Percentiles rank a stretch among this genome's conserved stretches.
phyloP scores from a whole-genome alignment of 2,329 filamentous ascomycete species.

The Beauveria sp. region DNA sequence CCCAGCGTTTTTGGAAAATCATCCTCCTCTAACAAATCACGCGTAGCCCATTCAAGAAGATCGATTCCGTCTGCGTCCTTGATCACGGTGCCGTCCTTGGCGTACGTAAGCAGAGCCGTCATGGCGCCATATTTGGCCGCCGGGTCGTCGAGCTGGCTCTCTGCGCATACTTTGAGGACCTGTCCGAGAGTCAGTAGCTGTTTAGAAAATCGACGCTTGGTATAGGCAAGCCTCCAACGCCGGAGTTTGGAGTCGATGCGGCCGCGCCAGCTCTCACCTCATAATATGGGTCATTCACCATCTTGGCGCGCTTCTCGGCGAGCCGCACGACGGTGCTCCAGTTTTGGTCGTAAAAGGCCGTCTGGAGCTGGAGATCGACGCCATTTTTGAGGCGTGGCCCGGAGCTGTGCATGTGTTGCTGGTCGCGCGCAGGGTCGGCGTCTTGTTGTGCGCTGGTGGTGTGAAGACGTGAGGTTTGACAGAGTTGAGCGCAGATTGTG shows the following conservation, averaged over 20 bases:
- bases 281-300: slow-evolving; percentile 47
- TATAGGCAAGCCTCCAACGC: neutral
- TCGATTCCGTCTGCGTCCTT: slow-evolving; percentile 45
- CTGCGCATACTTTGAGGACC: slow-evolving; percentile 42
- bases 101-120: slow-evolving; percentile 36
- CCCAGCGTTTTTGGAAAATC: slow-evolving; percentile 43
- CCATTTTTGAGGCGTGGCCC: slow-evolving; percentile 37
- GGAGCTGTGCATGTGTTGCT: slow-evolving; percentile 24
- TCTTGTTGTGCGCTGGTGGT: neutral
- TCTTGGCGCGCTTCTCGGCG: slow-evolving; percentile 42
- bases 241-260: neutral
- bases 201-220: neutral
- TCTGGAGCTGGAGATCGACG: slow-evolving; percentile 47
- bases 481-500: neutral
- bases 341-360: slow-evolving; percentile 46
- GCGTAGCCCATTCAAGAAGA: slow-evolving; percentile 47
- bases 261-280: slow-evolving; percentile 31
- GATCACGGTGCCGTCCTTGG: slow-evolving; percentile 37
- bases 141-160: slow-evolving; percentile 44
- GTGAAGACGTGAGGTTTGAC: slow-evolving; percentile 8
- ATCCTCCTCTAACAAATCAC: slow-evolving; percentile 27
- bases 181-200: slow-evolving; percentile 15
- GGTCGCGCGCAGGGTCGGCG: neutral
- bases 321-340: slow-evolving; percentile 44
- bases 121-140: slow-evolving; percentile 36